A percentile compares a stretch with the other conserved stretches of the same genome.
Conservation (phyloP, 805 yeast genomes). For the Sugiyamaella mastotermitis region DNA sequence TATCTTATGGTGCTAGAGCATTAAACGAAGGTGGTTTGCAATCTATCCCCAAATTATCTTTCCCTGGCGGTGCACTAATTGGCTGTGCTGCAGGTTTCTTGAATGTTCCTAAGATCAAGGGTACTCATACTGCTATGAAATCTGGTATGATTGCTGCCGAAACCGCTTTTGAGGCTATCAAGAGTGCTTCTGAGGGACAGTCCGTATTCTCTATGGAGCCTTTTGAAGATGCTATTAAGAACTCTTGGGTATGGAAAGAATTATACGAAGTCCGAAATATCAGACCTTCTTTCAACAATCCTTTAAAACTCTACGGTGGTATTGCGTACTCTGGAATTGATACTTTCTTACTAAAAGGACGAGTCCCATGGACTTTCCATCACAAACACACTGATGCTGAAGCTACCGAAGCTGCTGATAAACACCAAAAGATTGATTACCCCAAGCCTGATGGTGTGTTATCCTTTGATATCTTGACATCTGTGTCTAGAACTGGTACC, state of each 20-base stretch:
- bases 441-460: conserved; percentile 95
- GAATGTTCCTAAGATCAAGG: conserved; percentile 96
- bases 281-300: conserved; percentile 80
- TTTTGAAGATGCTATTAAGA: conserved; percentile 59
- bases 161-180: conserved; percentile 51
- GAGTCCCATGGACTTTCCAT: conserved; percentile 81
- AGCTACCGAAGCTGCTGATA: conserved; percentile 60
- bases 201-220: conserved; percentile 28
- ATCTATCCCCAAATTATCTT: conserved; percentile 80
- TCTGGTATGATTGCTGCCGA: conserved; percentile 96
- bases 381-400: conserved; percentile 66
- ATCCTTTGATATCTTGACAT: conserved; percentile 86
- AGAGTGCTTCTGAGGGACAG: conserved; percentile 21
- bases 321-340: conserved; percentile 77
- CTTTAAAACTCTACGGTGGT: conserved; percentile 78
- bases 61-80: conserved; percentile 94
- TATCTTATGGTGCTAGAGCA: conserved; percentile 93
- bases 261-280: conserved; percentile 80
- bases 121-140: conserved; percentile 96
- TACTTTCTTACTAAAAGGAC: conserved; percentile 71
- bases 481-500: conserved; percentile 96
- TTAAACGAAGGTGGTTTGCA: conserved; percentile 96
- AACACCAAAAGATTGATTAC: conserved; percentile 68
- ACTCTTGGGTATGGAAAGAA: conserved; percentile 86
- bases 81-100: conserved; percentile 97